phyloP scores from a whole-genome alignment of 2,329 filamentous ascomycete genomes.

The Nemania diffusa region DNA sequence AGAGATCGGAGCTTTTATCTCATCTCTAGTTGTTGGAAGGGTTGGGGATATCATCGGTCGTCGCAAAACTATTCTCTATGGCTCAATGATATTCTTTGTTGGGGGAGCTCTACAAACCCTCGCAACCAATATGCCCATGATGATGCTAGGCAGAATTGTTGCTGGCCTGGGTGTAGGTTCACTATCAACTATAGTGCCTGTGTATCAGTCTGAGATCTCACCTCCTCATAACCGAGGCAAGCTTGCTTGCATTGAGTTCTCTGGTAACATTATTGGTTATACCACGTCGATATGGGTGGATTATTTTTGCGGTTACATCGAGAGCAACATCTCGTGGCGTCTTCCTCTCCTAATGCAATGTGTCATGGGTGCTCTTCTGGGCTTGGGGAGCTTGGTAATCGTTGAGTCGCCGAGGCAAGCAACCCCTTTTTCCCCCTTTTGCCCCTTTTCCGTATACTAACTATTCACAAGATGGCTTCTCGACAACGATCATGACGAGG shows the following conservation, averaged over 20 bases:
- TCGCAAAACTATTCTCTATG: constrained; percentile 90
- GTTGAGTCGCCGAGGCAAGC: constrained; percentile 91
- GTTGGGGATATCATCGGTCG: constrained; percentile 93
- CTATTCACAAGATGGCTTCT: constrained; percentile 80
- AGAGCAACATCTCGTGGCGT: constrained; percentile 88
- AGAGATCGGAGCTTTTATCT: constrained; percentile 90
- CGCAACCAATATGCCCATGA: constrained; percentile 86
- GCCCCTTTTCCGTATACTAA: constrained; percentile 40
- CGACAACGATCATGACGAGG: constrained; percentile 97
- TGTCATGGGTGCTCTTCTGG: constrained; percentile 88
- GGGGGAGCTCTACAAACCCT: constrained; percentile 88
- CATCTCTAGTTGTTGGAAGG: constrained; percentile 85
- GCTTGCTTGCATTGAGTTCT: constrained; percentile 97
- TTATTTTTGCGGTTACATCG: constrained; percentile 93
- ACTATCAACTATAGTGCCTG: constrained; percentile 89
- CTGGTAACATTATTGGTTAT: constrained; percentile 96
- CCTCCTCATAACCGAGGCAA: constrained; percentile 96
- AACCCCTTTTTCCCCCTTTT: background rate
- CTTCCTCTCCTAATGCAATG: constrained; percentile 92
- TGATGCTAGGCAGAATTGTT: constrained; percentile 84
- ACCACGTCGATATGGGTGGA: constrained; percentile 98
- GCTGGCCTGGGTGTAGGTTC: constrained; percentile 89
- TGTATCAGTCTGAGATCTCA: constrained; percentile 95
- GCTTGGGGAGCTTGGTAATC: constrained; percentile 87
- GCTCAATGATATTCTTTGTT: constrained; percentile 85